Base-by-base conservation (phyloP, 2,329 filamentous ascomycete species). In the Hirsutella rhossiliensis region DNA sequence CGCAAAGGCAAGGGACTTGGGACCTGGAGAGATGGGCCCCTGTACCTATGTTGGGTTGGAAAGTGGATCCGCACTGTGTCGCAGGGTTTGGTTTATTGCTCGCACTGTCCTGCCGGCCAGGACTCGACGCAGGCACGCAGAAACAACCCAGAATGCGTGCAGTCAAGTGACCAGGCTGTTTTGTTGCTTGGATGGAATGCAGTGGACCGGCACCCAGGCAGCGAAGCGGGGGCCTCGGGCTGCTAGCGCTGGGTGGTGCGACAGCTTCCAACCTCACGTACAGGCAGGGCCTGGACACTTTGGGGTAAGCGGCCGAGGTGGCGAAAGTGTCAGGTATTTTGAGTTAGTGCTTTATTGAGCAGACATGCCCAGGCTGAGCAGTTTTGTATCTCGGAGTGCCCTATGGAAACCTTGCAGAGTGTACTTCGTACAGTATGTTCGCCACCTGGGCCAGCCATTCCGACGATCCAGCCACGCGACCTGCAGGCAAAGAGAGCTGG, bases 131-230 rank as follows among this genome's bases (percentile, higher is more conserved):
- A 37, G 32, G 41, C 41, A 34, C 31, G 19, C 15, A 32, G 27
- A 43, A 29, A 40, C 28, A 4, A 32, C 42, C 31, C 31, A n/a
- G 29, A 15, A 29, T 40, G 23, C 34, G 19, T 32, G 13, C 42
- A 36, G 42, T 43, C 42, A 43, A 43, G 42, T 43, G 42, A 43
- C 42, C n/a, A 23, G 23, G 12, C 15, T 34, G 32, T 23, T 8
- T 17, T 32, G n/a, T n/a, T n/a, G 23, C 27, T 17, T 27, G 36
- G 27, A 18, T 43, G 37, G 36, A 34, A 43, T 43, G 42, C 42
- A 17, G 34, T 17, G 15, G 34, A 18, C 15, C 34, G 34, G 34
- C 17, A 17, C 15, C 34, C 18, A 36, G 34, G 15, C 34, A 18
- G 15, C 8, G n/a, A 18, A 17, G 15, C 15, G 15, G 32, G 17